A percentile compares a stretch with the other conserved stretches of the same genome.
phyloP scores from a whole-genome alignment of 805 yeast species.

The Lipomyces japonicus region DNA sequence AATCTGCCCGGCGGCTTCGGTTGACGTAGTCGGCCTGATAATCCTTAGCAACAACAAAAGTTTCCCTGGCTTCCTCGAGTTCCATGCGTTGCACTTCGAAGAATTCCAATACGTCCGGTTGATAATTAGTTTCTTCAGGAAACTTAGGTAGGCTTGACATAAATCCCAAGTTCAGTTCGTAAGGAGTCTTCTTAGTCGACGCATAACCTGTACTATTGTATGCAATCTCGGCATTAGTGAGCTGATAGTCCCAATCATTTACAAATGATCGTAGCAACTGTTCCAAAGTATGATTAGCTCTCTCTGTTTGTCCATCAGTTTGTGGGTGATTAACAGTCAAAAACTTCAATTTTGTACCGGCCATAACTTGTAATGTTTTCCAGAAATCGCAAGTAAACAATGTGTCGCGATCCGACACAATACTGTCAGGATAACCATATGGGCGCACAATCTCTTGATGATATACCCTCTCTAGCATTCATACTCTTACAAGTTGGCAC shows the following conservation, averaged over 20 bases:
- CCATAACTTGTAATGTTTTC: conserved; percentile 6
- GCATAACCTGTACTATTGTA: not conserved
- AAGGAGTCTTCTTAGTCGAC: not conserved
- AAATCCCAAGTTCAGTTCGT: not conserved
- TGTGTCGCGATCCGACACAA: conserved; percentile 16
- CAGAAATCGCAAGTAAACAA: conserved; percentile 22
- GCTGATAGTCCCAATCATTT: not conserved
- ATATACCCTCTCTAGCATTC: not conserved
- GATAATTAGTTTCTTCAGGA: not conserved
- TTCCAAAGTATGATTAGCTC: conserved; percentile 16
- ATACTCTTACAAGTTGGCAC: not conserved
- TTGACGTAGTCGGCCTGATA: not conserved
- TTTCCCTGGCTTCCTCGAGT: not conserved
- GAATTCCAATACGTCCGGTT: not conserved
- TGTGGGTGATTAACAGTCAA: conserved; percentile 19
- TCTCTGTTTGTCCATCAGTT: conserved; percentile 31
- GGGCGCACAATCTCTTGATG: conserved; percentile 7
- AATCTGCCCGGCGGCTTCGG: not conserved
- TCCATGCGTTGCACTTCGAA: not conserved
- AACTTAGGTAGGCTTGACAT: not conserved
- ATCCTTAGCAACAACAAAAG: not conserved
- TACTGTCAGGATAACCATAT: conserved; percentile 21
- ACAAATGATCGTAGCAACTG: conserved; percentile 2
- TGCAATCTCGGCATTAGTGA: not conserved
- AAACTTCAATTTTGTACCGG: conserved; percentile 11